A percentile compares a stretch with the other conserved stretches of the same genome.
Evolutionary conservation across 169 alveolate species (phyloP).

Genomic region (Babesia bigemina): DNA sequence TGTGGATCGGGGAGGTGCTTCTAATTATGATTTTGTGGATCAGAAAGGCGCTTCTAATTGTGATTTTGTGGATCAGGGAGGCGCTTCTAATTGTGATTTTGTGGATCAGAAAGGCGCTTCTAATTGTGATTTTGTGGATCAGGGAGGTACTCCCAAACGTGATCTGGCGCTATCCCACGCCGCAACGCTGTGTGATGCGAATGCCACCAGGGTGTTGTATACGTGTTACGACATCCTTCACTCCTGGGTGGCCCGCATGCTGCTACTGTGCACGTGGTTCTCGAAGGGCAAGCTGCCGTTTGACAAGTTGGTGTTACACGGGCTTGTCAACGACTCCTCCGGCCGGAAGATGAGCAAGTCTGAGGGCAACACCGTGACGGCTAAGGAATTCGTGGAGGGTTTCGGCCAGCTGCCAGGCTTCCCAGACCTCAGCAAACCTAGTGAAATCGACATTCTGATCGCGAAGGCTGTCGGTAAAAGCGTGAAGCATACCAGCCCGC

Average conservation of each 20-base stretch:
- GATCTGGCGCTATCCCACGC: too few relatives aligned
- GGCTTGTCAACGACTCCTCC: constrained; percentile 35
- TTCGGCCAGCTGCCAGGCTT: constrained; percentile 20
- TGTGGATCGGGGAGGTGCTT: too few relatives aligned
- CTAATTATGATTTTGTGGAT: too few relatives aligned
- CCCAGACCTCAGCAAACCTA: constrained; percentile 8
- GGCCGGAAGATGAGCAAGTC: constrained; percentile 69
- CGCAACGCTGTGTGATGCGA: not conserved
- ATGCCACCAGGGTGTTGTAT: constrained; percentile 4
- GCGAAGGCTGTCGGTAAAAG: not conserved
- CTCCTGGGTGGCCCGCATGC: constrained; percentile 65
- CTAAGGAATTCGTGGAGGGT: constrained; percentile 14
- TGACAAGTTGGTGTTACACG: constrained; percentile 48
- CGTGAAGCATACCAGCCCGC: constrained; percentile 5
- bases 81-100: too few relatives aligned
- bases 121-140: too few relatives aligned
- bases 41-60: too few relatives aligned
- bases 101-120: too few relatives aligned
- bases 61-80: too few relatives aligned
- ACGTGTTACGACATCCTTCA: constrained; percentile 65
- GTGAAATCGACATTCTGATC: not conserved
- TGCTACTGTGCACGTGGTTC: constrained; percentile 34
- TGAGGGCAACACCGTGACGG: constrained; percentile 44
- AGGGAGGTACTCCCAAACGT: too few relatives aligned
- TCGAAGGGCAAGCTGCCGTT: constrained; percentile 24